phyloP scores from a whole-genome alignment of 805 yeast genomes.

The Yarrowia alimentaria region DNA sequence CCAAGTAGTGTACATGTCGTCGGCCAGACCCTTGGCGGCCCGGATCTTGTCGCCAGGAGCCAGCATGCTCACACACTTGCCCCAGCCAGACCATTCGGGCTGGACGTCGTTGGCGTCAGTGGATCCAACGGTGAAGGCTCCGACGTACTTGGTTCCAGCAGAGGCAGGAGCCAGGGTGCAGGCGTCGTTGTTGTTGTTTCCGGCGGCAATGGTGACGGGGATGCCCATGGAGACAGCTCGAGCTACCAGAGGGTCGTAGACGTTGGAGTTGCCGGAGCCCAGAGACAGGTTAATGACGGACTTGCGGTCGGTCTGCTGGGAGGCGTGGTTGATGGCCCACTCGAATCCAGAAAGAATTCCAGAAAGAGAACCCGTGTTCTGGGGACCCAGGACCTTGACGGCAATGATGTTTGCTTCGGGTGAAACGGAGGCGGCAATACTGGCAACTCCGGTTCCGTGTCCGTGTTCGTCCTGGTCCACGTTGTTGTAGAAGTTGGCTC shows the following conservation, averaged over 20 bases:
- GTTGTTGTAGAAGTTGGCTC: conserved; percentile 51
- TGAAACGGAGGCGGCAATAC: conserved; percentile 71
- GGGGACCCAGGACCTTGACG: conserved; percentile 43
- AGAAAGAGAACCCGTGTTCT: neutral
- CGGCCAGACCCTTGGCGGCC: conserved; percentile 44
- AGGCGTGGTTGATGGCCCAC: conserved; percentile 7
- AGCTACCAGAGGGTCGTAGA: too few relatives aligned
- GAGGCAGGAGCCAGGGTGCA: conserved; percentile 76
- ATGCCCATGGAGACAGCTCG: conserved; percentile 36
- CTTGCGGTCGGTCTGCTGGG: neutral
- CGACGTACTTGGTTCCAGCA: conserved; percentile 69
- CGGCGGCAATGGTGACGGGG: conserved; percentile 44
- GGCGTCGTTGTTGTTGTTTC: conserved; percentile 77
- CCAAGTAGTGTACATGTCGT: conserved; percentile 26
- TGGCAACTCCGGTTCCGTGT: conserved; percentile 95
- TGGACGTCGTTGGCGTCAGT: conserved; percentile 72
- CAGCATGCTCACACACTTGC: conserved; percentile 79
- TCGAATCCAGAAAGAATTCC: conserved; percentile 1
- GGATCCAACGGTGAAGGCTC: conserved; percentile 82
- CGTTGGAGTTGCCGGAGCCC: conserved; percentile 35
- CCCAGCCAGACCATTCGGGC: conserved; percentile 85
- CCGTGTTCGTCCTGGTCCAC: conserved; percentile 77
- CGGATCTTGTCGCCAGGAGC: conserved; percentile 84
- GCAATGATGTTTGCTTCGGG: neutral
- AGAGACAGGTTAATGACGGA: conserved; percentile 34